Base-by-base conservation (phyloP, 305 asterid species). In the Nicotiana rustica region DNA sequence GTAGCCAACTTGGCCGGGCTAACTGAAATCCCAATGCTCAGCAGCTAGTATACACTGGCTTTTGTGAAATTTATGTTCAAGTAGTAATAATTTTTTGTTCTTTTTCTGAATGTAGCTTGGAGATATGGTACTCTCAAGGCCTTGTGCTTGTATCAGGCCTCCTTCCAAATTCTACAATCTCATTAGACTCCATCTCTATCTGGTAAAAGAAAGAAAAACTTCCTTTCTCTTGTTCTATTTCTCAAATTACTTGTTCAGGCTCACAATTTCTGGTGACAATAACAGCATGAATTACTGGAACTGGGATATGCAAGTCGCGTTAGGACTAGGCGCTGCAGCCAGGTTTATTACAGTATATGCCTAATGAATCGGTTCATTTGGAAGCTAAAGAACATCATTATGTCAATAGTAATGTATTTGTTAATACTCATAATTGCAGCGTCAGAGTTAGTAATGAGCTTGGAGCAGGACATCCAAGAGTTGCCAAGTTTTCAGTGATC, bases 261-360 rank as follows among this genome's bases (percentile, higher is more conserved):
- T 78, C 52, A 83, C 57, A 38, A 49, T 21, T 10, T 13, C 10
- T 44, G 0, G 41, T 60, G 61, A 15, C 33, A 65, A 82, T 2
- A 67, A 41, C 89, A 86, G 86, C 86, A 82, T 86, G 89, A 86
- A 84, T 79, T 86, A 86, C 65, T 84, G 68, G 83, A 84, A 82
- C 82, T 86, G 89, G 89, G 86, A 86, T 41, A 82, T 86, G 80
- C 65, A 71, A 13, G 68, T 84, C 12, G 82, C 82, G 86, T 66
- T 86, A 47, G 89, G 87, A 76, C 18, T 86, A 59, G 80, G 83
- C 0, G 71, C 83, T 57, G 86, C 84, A 13, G 83, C 87, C 82
- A 86, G 89, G 89, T 86, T 77, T n/a, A 10, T 38, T 19, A 25
- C 36, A 70, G 59, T 55, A 12, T 55, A 55, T 1, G n/a, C 41